Conservation (phyloP, 805 yeast species). For the Barnettozyma wickerhamii region DNA sequence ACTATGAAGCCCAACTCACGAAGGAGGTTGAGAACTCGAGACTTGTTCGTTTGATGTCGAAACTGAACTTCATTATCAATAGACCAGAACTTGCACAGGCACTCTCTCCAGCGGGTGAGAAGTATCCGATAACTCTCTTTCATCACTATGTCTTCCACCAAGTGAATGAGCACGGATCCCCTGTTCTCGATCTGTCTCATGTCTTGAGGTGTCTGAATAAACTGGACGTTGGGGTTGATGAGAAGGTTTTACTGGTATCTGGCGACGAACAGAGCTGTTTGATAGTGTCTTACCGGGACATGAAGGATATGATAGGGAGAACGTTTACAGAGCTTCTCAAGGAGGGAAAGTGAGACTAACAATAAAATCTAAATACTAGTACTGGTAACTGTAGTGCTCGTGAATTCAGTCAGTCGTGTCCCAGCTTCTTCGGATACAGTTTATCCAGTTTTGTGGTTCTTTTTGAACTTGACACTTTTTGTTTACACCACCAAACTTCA, state of each 20-base stretch:
- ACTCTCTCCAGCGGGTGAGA: conserved; percentile 75
- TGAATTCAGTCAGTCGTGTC: no score
- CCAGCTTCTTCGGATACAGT: no score
- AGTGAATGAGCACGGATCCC: conserved; percentile 69
- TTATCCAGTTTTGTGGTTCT: no score
- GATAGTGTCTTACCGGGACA: conserved; percentile 79
- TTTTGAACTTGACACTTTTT: no score
- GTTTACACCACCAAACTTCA: no score
- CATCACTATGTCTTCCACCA: conserved; percentile 85
- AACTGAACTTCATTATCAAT: conserved; percentile 73
- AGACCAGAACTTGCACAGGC: conserved; percentile 48
- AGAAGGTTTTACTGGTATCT: conserved; percentile 72
- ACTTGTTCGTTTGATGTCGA: conserved; percentile 74
- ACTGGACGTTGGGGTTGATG: conserved; percentile 88
- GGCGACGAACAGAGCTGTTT: conserved; percentile 83
- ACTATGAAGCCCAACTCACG: conserved; percentile 54
- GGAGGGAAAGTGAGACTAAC: conserved; percentile 4
- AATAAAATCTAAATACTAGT: no score
- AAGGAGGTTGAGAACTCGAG: conserved; percentile 87
- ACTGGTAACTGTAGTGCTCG: no score
- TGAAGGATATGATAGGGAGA: conserved; percentile 64
- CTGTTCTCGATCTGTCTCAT: conserved; percentile 77
- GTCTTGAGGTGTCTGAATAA: conserved; percentile 78
- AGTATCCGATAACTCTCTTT: conserved; percentile 70
- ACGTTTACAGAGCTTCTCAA: conserved; percentile 50